phyloP scores from a whole-genome alignment of 257 asterid genomes.

The Nicotiana benthamiana region DNA sequence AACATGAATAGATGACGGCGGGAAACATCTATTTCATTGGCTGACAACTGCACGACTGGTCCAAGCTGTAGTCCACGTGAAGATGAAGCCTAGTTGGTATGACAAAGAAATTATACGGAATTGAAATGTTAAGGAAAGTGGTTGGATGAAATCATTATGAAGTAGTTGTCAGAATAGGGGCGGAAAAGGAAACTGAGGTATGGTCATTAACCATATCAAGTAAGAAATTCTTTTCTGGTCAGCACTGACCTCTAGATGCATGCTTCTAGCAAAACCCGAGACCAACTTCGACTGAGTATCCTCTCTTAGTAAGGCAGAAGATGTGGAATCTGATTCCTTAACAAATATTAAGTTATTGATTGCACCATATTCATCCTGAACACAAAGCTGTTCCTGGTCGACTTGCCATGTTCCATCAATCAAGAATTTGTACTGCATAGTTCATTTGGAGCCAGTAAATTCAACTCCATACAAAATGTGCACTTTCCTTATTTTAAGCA shows the following conservation, averaged over 20 bases:
- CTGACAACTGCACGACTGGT: conserved; percentile 20
- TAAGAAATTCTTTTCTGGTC: not conserved
- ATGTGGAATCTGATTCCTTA: conserved; percentile 14
- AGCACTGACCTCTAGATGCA: conserved; percentile 26
- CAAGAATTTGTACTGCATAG: conserved; percentile 54
- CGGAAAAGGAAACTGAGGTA: not conserved
- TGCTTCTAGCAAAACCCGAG: conserved; percentile 1
- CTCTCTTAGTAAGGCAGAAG: conserved; percentile 19
- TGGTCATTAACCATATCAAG: not conserved
- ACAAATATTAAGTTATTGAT: conserved; percentile 43
- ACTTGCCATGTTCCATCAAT: conserved; percentile 60
- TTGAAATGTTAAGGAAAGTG: not conserved
- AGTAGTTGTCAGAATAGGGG: not conserved
- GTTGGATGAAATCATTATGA: not conserved
- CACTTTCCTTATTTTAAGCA: not conserved
- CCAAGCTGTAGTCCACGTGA: conserved; percentile 16
- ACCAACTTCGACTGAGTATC: conserved; percentile 18
- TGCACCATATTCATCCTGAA: conserved; percentile 41
- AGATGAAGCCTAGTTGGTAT: conserved; percentile 34
- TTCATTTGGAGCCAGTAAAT: conserved; percentile 8
- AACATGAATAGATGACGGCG: conserved; percentile 42
- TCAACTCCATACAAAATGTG: conserved; percentile 5
- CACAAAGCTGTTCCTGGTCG: conserved; percentile 48
- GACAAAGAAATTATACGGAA: conserved; percentile 7
- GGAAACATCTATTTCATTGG: conserved; percentile 30